phyloP scores from a whole-genome alignment of 1,284 basidiomycete species.

The Cryptococcus floricola region DNA sequence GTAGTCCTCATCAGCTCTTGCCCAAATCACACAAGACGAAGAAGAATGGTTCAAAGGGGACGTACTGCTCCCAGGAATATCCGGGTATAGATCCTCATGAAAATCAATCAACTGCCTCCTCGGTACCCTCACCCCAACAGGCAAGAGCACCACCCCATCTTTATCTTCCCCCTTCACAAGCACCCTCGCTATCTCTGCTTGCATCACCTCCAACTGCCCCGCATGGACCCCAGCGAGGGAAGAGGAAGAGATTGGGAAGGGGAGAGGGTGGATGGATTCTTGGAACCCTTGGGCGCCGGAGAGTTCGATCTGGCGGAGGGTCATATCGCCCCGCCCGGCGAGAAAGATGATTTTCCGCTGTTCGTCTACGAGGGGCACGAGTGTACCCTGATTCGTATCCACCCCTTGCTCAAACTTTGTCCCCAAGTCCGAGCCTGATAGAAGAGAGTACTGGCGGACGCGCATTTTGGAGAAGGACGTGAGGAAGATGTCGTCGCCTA shows the following conservation, averaged over 20 bases:
- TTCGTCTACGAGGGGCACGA: constrained; percentile 47
- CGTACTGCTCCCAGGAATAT: constrained; percentile 33
- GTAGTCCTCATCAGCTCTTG: constrained; percentile 11
- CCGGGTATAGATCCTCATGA: constrained; percentile 50
- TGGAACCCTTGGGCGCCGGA: constrained; percentile 41
- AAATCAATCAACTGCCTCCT: constrained; percentile 52
- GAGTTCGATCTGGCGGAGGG: constrained; percentile 48
- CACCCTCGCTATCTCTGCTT: constrained; percentile 49
- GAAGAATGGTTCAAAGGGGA: constrained; percentile 2
- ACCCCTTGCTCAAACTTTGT: constrained; percentile 38
- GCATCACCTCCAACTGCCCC: constrained; percentile 47
- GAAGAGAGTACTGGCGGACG: constrained; percentile 34
- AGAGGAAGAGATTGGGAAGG: constrained; percentile 33
- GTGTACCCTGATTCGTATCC: constrained; percentile 46
- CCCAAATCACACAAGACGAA: neutral
- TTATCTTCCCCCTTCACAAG: constrained; percentile 43
- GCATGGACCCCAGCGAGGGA: constrained; percentile 42
- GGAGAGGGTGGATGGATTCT: constrained; percentile 38
- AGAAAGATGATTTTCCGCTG: constrained; percentile 48
- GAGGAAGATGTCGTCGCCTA: constrained; percentile 44
- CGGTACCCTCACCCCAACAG: constrained; percentile 47
- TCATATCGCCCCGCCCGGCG: constrained; percentile 50
- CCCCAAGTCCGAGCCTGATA: constrained; percentile 28
- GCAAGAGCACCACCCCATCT: constrained; percentile 46
- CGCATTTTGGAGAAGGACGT: constrained; percentile 46